Base-by-base conservation (phyloP, 2,329 filamentous ascomycete genomes). In the Metarhizium anisopliae region DNA sequence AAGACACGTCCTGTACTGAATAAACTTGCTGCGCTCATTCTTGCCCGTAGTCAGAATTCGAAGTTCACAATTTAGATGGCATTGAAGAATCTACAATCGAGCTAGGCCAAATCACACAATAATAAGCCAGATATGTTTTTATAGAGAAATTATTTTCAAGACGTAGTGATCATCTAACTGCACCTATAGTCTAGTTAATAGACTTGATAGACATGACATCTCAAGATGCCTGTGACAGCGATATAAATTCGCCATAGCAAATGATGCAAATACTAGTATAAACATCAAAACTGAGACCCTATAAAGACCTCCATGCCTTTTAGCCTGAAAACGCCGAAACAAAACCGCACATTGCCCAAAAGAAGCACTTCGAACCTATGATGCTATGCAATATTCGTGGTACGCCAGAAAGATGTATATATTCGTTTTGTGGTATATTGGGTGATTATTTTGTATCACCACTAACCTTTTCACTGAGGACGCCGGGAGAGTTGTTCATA, bases 391-490 rank as follows among this genome's bases (percentile, higher is more conserved):
- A 45, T 45, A 20, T 45, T 6, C 42, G 18, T 45, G 18, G 7
- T 45, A 45, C 18, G 18, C 38, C 38, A 40, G 13, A 16, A 40
- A 40, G 2, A 32, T 16, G 10, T 4, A 16, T 47, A 47, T 47
- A 30, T 49, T 20, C 25, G 45, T 11, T 20, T 30, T n/a, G 7
- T n/a, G 45, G n/a, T 49, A 49, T 49, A 30, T 30, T 14, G 4
- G 25, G 7, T 20, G n/a, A 2, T 55, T 30, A 42, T n/a, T 53
- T 47, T 47, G 43, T 30, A 20, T 52, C 58, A 40, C 56, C 52
- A 16, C 45, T 49, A 29, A 57, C 56, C 59, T 72, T 71, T 61
- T 71, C 68, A 49, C 64, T 64, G 10, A 67, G 47, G n/a, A 63
- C 58, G 35, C 60, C 63, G 20, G 54, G 55, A 16, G 56, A 53